Base-by-base conservation (phyloP, 1,284 basidiomycete genomes). In the Marasmius fiardii region DNA sequence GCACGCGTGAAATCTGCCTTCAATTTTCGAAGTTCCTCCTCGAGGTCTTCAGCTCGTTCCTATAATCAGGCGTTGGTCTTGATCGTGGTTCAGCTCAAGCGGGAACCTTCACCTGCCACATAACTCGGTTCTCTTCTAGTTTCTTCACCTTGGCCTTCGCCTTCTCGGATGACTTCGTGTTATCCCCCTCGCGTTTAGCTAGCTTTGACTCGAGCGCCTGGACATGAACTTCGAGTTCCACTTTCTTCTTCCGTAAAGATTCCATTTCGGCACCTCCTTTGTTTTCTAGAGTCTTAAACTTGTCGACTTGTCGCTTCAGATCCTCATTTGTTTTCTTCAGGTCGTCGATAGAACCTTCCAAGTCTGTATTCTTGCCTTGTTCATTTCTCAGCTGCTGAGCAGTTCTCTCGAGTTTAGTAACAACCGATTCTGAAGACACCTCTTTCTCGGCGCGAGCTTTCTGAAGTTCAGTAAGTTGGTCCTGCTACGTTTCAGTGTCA, bases 261-360 rank as follows among this genome's bases (percentile, higher is more conserved):
- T 85, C 86, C 8, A 77, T 72, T 48, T 86, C 83, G 11, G 73
- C 77, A 16, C 77, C 82, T 51, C 82, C 86, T 54, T 81, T 82
- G 26, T 72, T 82, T 63, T 90, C 89, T 12, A 88, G 67, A 24
- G 69, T 77, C 62, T 86, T 76, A 86, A 85, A 89, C 62, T 86
- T 82, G 49, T 81, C 78, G 11, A 90, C 68, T 63, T 90, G 88
- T 3, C 78, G 77, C 48, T 79, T 77, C 41, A 89, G 69, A 39
- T 86, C 79, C 2, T 71, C 68, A 54, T 78, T 78, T 7, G 76
- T 76, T 11, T 79, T 78, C 58, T 81, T 79, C 26, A 83, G 74
- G 47, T 87, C 85, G 39, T 78, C 77, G 52, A 82, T 78, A 39
- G 72, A 68, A 41, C 75, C 77, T 59, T 85, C 78, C 23, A 88